Evolutionary conservation across 2,329 filamentous ascomycete species (phyloP), one percentile per base, ranked within the genome.

Genomic region (Fusarium chaquense): DNA sequence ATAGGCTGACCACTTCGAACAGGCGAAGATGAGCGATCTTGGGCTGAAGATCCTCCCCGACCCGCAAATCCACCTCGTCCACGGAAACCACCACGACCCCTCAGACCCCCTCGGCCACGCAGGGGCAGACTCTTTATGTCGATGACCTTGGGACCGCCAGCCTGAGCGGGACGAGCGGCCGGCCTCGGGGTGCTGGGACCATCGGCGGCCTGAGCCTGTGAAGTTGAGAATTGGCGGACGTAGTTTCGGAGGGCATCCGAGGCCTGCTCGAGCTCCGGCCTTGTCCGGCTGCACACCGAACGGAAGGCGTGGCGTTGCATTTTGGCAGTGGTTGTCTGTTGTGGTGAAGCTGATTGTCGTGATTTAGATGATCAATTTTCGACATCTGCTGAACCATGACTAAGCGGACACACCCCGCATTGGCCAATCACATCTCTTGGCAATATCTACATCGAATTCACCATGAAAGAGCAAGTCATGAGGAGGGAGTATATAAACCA

Each of bases 271-370:
- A 78, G 66, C 68, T 81, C 78, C 32, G 77, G 77, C 72, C 76
- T 76, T 65, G 78, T 75, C 54, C 79, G 79, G 63, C 71, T 71
- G 67, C 76, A 78, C 50, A 76, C 75, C 70, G 80, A 81, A 73
- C 80, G 80, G 55, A 82, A 75, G 41, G 76, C 76, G 70, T 80
- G 78, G 41, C 77, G 76, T 58, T 79, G 78, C 80, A 82, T 82
- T 65, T 77, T 69, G 71, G 58, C 65, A 57, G 62, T 57, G 69
- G 60, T 58, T 46, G 66, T 66, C 57, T 62, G 59, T 69, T 60
- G 62, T 67, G 67, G 58, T 56, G 65, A 64, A 57, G 52, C 55
- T 66, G 46, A 58, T 56, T 52, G 58, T 50, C 35, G 47, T 46
- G 56, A 32, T 58, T 57, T 57, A 22, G 54, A 52, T 18, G 45